Evolutionary conservation across 495 filamentous ascomycete genomes (phyloP).

Genomic region (Letharia lupina): DNA sequence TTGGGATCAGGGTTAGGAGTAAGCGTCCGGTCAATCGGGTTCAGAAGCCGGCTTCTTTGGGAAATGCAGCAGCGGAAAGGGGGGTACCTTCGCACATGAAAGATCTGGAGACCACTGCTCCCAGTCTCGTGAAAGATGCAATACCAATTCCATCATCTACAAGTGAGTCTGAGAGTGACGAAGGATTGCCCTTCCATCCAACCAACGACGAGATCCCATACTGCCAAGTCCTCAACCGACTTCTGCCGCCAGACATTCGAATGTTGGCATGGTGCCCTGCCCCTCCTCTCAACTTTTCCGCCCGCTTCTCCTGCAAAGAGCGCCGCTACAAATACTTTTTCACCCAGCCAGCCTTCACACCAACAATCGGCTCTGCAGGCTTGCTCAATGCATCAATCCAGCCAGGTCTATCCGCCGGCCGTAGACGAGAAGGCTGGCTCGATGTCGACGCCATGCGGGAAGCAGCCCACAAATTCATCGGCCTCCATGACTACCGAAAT

Average conservation of each 20-base stretch:
- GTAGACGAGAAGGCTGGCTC: slow-evolving; percentile 49
- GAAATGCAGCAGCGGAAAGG: neutral
- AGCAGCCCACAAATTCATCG: slow-evolving; percentile 70
- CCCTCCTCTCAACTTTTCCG: slow-evolving; percentile 71
- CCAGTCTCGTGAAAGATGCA: neutral
- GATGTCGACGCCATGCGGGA: slow-evolving; percentile 79
- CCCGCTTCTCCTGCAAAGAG: slow-evolving; percentile 86
- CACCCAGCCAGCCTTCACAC: slow-evolving; percentile 79
- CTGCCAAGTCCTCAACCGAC: slow-evolving; percentile 66
- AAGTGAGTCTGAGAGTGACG: slow-evolving; percentile 15
- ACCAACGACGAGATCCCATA: slow-evolving; percentile 79
- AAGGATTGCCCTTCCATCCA: slow-evolving; percentile 54
- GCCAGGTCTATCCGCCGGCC: slow-evolving; percentile 5
- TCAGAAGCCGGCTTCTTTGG: neutral
- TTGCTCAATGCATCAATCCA: slow-evolving; percentile 11
- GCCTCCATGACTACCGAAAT: slow-evolving; percentile 89
- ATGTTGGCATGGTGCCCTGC: slow-evolving; percentile 88
- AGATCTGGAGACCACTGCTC: slow-evolving; percentile 21
- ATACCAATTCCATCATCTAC: neutral
- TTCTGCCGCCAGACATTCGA: slow-evolving; percentile 82
- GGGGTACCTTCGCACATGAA: neutral
- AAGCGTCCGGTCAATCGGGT: slow-evolving; percentile 45
- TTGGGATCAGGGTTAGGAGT: slow-evolving; percentile 73
- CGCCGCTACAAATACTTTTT: slow-evolving; percentile 94
- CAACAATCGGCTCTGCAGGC: slow-evolving; percentile 38